These are phyloP conservation scores for Pyrenochaeta sp. DNA, from an alignment of 2,329 filamentous ascomycete genomes.

Conservation along the genomic window DNA sequence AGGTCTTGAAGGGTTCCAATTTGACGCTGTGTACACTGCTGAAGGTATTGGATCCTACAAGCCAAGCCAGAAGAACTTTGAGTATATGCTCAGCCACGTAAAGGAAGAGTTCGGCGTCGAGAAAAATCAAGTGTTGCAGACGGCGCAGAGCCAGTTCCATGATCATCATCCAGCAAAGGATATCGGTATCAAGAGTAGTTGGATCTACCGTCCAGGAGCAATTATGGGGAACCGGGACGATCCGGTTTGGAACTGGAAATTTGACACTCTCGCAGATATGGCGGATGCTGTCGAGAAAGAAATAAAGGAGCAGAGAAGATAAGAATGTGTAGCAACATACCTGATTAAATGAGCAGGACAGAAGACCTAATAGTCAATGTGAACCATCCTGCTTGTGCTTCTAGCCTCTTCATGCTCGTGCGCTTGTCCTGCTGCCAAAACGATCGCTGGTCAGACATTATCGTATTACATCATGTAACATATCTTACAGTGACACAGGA, in stretches of 20 bases:
- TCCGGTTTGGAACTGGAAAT: conserved; percentile 60
- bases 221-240: conserved; percentile 57
- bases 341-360: not conserved
- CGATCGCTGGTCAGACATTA: no score
- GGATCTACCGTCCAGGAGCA: conserved; percentile 67
- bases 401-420: no score
- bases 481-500: no score
- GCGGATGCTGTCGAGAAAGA: conserved; percentile 62
- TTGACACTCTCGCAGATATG: conserved; percentile 67
- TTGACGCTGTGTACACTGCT: conserved; percentile 74
- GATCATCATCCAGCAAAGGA: conserved; percentile 73
- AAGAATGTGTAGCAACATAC: no score
- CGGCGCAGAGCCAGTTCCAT: conserved; percentile 72
- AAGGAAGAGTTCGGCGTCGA: conserved; percentile 64
- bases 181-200: conserved; percentile 68
- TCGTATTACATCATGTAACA: no score
- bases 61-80: conserved; percentile 70
- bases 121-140: conserved; percentile 69
- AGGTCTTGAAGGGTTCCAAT: conserved; percentile 62
- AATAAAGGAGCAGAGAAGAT: conserved; percentile 18
- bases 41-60: conserved; percentile 78
- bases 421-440: no score
- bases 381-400: no score
- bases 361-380: no score
- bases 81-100: conserved; percentile 67